These are phyloP conservation scores for Rachicladosporium sp. DNA, from an alignment of 2,329 filamentous ascomycete species.

Conservation along the genomic window DNA sequence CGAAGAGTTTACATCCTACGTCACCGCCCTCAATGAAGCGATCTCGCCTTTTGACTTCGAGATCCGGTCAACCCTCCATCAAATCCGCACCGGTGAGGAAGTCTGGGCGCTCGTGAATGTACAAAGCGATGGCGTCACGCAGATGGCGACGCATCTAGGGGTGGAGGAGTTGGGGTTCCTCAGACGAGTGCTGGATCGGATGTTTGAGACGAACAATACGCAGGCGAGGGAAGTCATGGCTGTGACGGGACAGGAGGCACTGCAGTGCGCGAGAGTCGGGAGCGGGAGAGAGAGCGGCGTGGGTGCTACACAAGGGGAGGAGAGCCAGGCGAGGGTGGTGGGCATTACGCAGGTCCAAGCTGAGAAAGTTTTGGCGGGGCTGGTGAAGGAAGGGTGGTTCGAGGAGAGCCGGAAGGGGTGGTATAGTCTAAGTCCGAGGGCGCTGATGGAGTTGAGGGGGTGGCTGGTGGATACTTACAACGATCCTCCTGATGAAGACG, in stretches of 20 bases:
- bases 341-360: conserved; percentile 65
- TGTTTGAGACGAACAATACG: conserved; percentile 85
- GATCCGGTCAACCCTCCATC: conserved; percentile 63
- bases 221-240: conserved; percentile 71
- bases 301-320: conserved; percentile 1
- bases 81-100: conserved; percentile 41
- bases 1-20: conserved; percentile 54
- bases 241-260: conserved; percentile 64
- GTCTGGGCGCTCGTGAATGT: conserved; percentile 81
- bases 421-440: conserved; percentile 64
- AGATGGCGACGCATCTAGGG: conserved; percentile 69
- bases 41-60: conserved; percentile 78
- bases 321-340: conserved; percentile 12
- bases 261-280: conserved; percentile 46
- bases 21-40: conserved; percentile 57
- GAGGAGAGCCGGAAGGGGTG: conserved; percentile 59
- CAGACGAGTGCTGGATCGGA: conserved; percentile 73
- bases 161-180: conserved; percentile 83
- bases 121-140: conserved; percentile 70
- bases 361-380: conserved; percentile 53
- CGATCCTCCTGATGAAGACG: conserved; percentile 48
- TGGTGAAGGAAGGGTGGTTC: conserved; percentile 77
- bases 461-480: conserved; percentile 91
- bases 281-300: conserved; percentile 19
- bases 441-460: conserved; percentile 68